Evolutionary conservation across 2,329 filamentous ascomycete species (phyloP).

Genomic region (Colletotrichum spinosum): DNA sequence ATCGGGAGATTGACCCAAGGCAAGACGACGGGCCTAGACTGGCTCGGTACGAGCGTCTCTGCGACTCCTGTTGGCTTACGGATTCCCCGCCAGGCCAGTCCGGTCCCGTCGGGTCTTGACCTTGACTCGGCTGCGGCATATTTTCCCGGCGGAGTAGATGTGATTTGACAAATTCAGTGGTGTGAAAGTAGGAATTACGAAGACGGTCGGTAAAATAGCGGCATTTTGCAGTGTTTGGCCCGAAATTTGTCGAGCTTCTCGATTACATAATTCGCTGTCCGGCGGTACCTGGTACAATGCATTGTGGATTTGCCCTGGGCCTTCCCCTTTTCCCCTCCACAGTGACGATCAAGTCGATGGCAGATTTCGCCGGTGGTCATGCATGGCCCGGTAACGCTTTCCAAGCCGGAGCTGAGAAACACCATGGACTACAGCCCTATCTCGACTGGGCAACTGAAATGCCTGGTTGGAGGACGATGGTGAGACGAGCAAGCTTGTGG

Average conservation of each 20-base stretch:
- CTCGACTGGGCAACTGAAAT: background rate
- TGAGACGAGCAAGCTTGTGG: constrained; percentile 25
- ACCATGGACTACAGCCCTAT: constrained; percentile 18
- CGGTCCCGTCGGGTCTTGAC: background rate
- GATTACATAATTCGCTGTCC: no score
- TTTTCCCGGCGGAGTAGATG: constrained; percentile 11
- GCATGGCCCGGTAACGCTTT: no score
- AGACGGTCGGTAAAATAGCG: no score
- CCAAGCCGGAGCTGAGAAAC: constrained; percentile 1
- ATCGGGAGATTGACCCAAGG: constrained; percentile 15
- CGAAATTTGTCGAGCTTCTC: no score
- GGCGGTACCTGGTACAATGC: no score
- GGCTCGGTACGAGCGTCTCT: background rate
- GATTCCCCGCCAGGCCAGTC: background rate
- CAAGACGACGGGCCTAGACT: background rate
- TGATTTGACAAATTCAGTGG: no score
- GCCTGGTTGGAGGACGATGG: constrained; percentile 19
- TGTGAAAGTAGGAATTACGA: no score
- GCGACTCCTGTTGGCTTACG: background rate
- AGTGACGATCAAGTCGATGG: no score
- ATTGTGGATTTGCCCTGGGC: no score
- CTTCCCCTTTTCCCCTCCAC: no score
- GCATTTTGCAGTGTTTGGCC: no score
- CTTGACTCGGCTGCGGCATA: constrained; percentile 27
- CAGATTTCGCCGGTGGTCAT: no score